Percentiles rank a stretch among this genome's conserved stretches.
phyloP scores from a whole-genome alignment of 768 basidiomycete species.

The Mycena leptocephala region DNA sequence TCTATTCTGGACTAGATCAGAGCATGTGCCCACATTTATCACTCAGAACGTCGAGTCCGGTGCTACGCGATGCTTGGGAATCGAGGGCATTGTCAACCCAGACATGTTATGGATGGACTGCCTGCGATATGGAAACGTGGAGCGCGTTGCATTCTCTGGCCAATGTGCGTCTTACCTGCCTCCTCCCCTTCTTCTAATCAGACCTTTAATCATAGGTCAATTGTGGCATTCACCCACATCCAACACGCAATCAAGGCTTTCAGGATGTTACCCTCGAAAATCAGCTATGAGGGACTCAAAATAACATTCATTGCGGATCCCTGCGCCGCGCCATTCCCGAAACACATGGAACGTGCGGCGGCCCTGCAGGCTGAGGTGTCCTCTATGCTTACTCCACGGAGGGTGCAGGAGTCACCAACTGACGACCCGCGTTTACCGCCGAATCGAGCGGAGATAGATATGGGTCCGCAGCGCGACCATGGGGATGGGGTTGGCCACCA shows the following conservation, averaged over 20 bases:
- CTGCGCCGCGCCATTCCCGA: not conserved
- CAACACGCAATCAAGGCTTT: not conserved
- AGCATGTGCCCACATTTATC: not conserved
- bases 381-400: slow-evolving; percentile 1
- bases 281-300: not conserved
- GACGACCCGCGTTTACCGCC: not conserved
- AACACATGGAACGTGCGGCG: not conserved
- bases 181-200: not conserved
- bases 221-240: slow-evolving; percentile 5
- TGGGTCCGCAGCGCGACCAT: too few species aligned
- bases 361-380: slow-evolving; percentile 2
- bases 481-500: too few species aligned
- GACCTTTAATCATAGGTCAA: not conserved
- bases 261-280: not conserved
- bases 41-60: not conserved
- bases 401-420: not conserved
- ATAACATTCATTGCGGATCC: not conserved
- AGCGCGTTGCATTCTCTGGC: slow-evolving; percentile 1
- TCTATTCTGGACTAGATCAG: not conserved
- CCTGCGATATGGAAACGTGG: not conserved
- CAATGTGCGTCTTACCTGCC: not conserved
- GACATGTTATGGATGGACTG: not conserved
- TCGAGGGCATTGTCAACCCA: slow-evolving; percentile 13
- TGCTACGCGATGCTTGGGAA: slow-evolving; percentile 19
- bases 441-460: too few species aligned